Conservation (phyloP, 1,139 yeast genomes). For the Geotrichum europaeum region DNA sequence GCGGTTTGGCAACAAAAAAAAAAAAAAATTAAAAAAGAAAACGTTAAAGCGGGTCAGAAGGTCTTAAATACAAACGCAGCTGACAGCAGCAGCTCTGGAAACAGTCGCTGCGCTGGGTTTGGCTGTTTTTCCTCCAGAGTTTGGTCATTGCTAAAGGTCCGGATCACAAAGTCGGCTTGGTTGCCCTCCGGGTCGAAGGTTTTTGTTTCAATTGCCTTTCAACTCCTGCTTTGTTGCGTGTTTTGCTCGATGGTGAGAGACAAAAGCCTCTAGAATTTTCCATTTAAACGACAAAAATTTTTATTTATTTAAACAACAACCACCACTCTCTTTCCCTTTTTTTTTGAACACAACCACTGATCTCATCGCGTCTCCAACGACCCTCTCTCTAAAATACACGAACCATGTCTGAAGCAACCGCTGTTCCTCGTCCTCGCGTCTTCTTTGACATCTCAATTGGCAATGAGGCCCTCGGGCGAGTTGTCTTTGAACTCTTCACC, state of each 20-base stretch:
- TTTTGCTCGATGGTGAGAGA: background rate
- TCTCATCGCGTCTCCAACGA: background rate
- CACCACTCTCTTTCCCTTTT: background rate
- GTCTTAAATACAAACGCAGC: background rate
- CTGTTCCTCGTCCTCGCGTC: constrained; percentile 38
- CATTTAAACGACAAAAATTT: background rate
- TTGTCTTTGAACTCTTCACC: constrained; percentile 65
- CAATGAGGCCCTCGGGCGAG: constrained; percentile 62
- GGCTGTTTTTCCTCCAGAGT: background rate
- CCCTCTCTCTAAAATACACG: background rate
- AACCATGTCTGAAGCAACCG: constrained; percentile 6
- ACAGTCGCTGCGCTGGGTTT: background rate
- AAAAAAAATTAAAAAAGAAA: background rate
- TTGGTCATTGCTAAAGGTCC: background rate
- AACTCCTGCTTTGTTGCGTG: background rate
- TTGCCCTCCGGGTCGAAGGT: background rate
- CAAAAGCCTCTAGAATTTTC: constrained; percentile 5
- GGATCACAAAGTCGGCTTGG: background rate
- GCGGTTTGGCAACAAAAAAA: background rate
- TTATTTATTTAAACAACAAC: background rate
- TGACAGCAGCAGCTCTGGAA: background rate
- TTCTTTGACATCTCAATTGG: constrained; percentile 84
- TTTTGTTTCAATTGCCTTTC: background rate
- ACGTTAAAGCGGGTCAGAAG: background rate
- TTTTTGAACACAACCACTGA: background rate